Evolutionary conservation across 345 rosid genomes (phyloP).

Genomic region (Eucalyptus cloeziana): DNA sequence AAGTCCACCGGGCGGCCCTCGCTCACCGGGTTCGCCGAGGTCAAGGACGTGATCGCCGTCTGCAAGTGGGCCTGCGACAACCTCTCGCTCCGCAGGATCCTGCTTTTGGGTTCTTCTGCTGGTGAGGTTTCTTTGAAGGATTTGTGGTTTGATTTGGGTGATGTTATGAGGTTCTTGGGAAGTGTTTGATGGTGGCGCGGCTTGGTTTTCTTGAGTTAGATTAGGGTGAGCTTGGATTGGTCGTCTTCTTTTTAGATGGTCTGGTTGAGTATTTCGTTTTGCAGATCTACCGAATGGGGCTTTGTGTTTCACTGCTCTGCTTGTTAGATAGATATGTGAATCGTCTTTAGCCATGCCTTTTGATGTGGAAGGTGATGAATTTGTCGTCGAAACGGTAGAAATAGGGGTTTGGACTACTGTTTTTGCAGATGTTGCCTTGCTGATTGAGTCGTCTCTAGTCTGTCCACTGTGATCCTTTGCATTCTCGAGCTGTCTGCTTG

Average conservation of each 20-base stretch:
- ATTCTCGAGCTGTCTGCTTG: background rate
- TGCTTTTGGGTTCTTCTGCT: slow-evolving; percentile 90
- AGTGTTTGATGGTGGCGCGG: background rate
- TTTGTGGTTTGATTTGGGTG: background rate
- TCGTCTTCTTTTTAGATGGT: background rate
- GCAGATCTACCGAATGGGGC: slow-evolving; percentile 17
- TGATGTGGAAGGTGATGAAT: background rate
- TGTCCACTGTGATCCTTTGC: background rate
- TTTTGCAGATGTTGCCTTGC: background rate
- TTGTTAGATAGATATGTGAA: background rate
- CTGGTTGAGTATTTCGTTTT: background rate
- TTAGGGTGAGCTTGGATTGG: background rate
- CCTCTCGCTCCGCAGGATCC: slow-evolving; percentile 39
- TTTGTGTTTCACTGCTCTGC: background rate
- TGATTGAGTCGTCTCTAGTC: background rate
- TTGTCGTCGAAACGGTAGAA: background rate
- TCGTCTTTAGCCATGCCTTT: background rate
- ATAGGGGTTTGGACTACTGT: background rate
- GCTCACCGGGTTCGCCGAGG: slow-evolving; percentile 72
- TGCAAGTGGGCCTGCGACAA: slow-evolving; percentile 58
- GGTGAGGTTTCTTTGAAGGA: slow-evolving; percentile 19
- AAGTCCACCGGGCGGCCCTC: slow-evolving; percentile 82
- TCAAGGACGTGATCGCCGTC: slow-evolving; percentile 76
- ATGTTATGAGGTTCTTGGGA: background rate
- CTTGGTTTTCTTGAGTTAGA: background rate